Percentiles rank a stretch among this genome's conserved stretches.
Conservation (phyloP, 2,329 filamentous ascomycete genomes). For the Aureobasidium leucospermi region DNA sequence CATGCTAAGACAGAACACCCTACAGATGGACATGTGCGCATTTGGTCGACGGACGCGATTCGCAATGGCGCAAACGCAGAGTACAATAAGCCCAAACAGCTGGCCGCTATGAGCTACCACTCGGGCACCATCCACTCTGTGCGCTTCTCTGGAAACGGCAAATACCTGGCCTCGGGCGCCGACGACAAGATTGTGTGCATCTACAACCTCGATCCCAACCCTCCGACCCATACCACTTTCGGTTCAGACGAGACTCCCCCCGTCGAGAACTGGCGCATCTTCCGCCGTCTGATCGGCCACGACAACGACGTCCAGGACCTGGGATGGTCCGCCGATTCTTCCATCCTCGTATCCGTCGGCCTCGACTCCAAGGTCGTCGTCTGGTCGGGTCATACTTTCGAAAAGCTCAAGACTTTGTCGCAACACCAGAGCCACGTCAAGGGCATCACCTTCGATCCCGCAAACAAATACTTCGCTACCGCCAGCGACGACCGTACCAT, state of each 20-base stretch:
- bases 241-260: constrained; percentile 85
- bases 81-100: constrained; percentile 76
- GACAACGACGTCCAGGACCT: constrained; percentile 98
- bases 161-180: constrained; percentile 91
- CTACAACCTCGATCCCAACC: constrained; percentile 80
- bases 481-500: constrained; percentile 95
- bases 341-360: constrained; percentile 89
- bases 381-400: constrained; percentile 96
- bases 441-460: constrained; percentile 95
- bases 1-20: constrained; percentile 9
- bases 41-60: constrained; percentile 96
- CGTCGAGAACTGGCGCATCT: constrained; percentile 96
- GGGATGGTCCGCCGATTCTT: constrained; percentile 94
- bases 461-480: constrained; percentile 98
- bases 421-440: constrained; percentile 97
- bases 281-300: constrained; percentile 86
- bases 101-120: constrained; percentile 97
- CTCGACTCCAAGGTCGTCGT: constrained; percentile 97
- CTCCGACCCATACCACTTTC: constrained; percentile 69
- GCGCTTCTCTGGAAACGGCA: constrained; percentile 89
- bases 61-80: constrained; percentile 66
- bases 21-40: constrained; percentile 85
- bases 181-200: constrained; percentile 99
- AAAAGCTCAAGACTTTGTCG: constrained; percentile 89
- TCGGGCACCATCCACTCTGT: constrained; percentile 96